These are phyloP conservation scores for Camptophora hylomeconis DNA, from an alignment of 2,329 filamentous ascomycete species.

Conservation along the genomic window DNA sequence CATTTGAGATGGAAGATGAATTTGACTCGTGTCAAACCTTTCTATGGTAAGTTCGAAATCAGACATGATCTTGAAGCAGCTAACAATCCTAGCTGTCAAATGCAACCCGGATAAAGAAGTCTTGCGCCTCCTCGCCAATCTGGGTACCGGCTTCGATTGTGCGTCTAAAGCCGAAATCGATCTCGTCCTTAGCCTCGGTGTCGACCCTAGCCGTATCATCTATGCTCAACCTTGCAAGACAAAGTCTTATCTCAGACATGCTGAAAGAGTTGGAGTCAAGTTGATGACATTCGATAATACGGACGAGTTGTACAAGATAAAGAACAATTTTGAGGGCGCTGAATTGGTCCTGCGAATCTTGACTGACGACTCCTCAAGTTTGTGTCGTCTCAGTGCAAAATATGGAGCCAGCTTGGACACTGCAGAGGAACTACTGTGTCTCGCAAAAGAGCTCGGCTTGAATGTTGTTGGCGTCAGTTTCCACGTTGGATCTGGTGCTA, in stretches of 20 bases:
- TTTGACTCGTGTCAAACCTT: slow-evolving; percentile 81
- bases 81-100: slow-evolving; percentile 61
- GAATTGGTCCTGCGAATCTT: slow-evolving; percentile 89
- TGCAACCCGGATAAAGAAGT: slow-evolving; percentile 93
- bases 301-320: slow-evolving; percentile 96
- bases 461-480: slow-evolving; percentile 95
- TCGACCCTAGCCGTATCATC: slow-evolving; percentile 84
- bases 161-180: slow-evolving; percentile 97
- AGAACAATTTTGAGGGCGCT: slow-evolving; percentile 75
- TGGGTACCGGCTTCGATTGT: slow-evolving; percentile 95
- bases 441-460: slow-evolving; percentile 70
- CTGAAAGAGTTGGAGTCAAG: slow-evolving; percentile 70
- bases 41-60: slow-evolving; percentile 58
- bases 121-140: slow-evolving; percentile 69
- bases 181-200: slow-evolving; percentile 68
- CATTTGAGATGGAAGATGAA: slow-evolving; percentile 97
- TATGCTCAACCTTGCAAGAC: slow-evolving; percentile 99
- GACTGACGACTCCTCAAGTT: slow-evolving; percentile 87
- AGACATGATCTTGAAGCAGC: neutral
- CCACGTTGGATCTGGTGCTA: slow-evolving; percentile 92
- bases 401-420: slow-evolving; percentile 85
- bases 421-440: slow-evolving; percentile 60
- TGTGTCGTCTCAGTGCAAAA: slow-evolving; percentile 94
- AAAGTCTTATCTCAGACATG: slow-evolving; percentile 90
- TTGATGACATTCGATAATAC: slow-evolving; percentile 99